These are phyloP conservation scores for Ballota nigra DNA, from an alignment of 257 asterid species.

Conservation along the genomic window DNA sequence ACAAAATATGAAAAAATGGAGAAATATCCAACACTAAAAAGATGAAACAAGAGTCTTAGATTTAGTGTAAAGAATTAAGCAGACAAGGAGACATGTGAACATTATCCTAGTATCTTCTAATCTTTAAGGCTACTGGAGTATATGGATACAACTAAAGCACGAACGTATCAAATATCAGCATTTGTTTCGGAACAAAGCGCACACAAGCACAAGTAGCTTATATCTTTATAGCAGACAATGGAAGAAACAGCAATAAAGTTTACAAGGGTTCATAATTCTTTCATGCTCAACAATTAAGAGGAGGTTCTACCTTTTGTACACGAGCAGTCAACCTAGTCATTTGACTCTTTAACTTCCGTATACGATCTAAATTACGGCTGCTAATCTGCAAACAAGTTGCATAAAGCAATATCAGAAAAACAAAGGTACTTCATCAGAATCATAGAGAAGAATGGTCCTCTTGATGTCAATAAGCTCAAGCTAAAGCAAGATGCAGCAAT, in stretches of 20 bases:
- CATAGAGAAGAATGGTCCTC: conserved; percentile 1
- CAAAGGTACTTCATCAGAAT: neutral
- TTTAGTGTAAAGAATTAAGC: neutral
- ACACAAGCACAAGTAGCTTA: neutral
- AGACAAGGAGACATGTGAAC: too few species aligned
- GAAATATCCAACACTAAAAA: neutral
- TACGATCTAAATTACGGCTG: conserved; percentile 88
- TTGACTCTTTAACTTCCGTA: conserved; percentile 84
- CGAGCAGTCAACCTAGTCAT: conserved; percentile 97
- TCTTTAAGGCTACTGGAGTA: too few species aligned
- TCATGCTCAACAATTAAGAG: neutral
- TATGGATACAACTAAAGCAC: conserved; percentile 12
- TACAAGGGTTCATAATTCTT: neutral
- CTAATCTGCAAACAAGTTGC: conserved; percentile 60
- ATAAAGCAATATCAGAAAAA: neutral
- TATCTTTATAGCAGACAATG: neutral
- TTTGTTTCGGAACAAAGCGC: neutral
- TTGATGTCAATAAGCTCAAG: too few species aligned
- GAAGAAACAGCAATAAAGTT: neutral
- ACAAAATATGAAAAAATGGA: too few species aligned
- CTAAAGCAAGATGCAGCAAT: neutral
- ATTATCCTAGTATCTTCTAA: neutral
- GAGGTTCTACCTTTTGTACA: conserved; percentile 73
- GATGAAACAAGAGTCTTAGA: neutral
- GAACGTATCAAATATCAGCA: neutral